Evolutionary conservation across 1,284 basidiomycete genomes (phyloP).

Genomic region (Rhodotorula sp.): DNA sequence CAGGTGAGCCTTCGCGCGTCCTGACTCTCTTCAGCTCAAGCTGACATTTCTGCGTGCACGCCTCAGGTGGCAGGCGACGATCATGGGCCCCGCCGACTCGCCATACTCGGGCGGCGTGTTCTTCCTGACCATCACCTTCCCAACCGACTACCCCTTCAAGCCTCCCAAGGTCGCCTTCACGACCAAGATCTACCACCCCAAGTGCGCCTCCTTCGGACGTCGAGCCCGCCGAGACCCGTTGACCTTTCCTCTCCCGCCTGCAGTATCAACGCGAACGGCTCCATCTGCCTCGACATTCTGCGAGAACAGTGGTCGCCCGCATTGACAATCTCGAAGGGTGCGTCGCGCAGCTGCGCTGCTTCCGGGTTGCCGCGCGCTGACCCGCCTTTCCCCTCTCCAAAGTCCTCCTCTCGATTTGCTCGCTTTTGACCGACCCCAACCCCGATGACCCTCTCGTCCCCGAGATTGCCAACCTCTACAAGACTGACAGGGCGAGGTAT

Average conservation of each 20-base stretch:
- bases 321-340: constrained; percentile 48
- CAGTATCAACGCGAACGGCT: constrained; percentile 97
- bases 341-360: constrained; percentile 10
- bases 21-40: not conserved
- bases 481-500: constrained; percentile 58
- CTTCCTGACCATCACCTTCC: constrained; percentile 71
- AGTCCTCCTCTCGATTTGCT: constrained; percentile 24
- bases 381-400: not conserved
- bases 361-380: too few species aligned
- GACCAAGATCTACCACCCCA: constrained; percentile 70
- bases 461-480: constrained; percentile 42
- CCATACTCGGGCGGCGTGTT: constrained; percentile 45
- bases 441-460: constrained; percentile 53
- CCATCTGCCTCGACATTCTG: constrained; percentile 78
- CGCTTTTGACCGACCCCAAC: constrained; percentile 49
- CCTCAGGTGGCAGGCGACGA: constrained; percentile 60
- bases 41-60: not conserved
- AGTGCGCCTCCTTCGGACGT: constrained; percentile 41
- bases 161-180: constrained; percentile 99
- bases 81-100: constrained; percentile 44
- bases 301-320: constrained; percentile 83
- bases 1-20: constrained; percentile 36
- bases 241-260: constrained; percentile 46
- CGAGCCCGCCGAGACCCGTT: not conserved
- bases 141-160: constrained; percentile 96